Base-by-base conservation (phyloP, 2,329 filamentous ascomycete genomes). In the Xenoacremonium recifei region DNA sequence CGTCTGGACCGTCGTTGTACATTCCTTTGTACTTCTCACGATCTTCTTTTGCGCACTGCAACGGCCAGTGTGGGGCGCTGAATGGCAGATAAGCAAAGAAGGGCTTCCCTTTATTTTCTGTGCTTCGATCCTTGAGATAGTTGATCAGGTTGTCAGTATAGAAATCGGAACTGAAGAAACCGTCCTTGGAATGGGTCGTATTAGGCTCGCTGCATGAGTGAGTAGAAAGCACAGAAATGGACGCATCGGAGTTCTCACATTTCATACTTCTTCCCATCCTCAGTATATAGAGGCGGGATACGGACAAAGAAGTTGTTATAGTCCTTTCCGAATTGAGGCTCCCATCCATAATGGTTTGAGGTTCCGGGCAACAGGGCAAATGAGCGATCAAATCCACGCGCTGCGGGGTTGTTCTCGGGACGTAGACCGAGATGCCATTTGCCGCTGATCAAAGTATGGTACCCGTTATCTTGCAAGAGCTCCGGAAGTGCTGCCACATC, bases 61-160 rank as follows among this genome's bases (percentile, higher is more conserved):
- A 61, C 2, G 79, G 80, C 79, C 79, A 84, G 49, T 83, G 79
- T 3, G 79, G 79, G 0, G 79, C 80, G 0, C 77, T 79, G 57
- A 81, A 84, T 2, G 79, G 77, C 3, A 79, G 65, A 54, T 81
- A 82, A 2, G 65, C 77, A 51, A 82, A 82, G 63, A 83, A 82
- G 0, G 79, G 73, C 34, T 59, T 48, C 3, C 61, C 52, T 12
- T 62, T 55, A 1, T 53, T 50, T 6, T 41, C 60, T 45, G 52
- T 62, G 46, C 55, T 71, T 63, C 75, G 77, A 72, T 76, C 71
- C 27, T 66, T 61, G 2, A 79, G 61, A 38, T 78, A 79, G n/a
- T 68, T 49, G 6, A 78, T 50, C 68, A 80, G 70, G 23, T 13
- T 7, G 13, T 27, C 13, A 27, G 23, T 13, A 27, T 9, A 27